Percentiles rank a stretch among this genome's conserved stretches.
These are phyloP conservation scores for Lachnellula hyalina DNA, from an alignment of 2,329 filamentous ascomycete genomes.

Conservation along the genomic window DNA sequence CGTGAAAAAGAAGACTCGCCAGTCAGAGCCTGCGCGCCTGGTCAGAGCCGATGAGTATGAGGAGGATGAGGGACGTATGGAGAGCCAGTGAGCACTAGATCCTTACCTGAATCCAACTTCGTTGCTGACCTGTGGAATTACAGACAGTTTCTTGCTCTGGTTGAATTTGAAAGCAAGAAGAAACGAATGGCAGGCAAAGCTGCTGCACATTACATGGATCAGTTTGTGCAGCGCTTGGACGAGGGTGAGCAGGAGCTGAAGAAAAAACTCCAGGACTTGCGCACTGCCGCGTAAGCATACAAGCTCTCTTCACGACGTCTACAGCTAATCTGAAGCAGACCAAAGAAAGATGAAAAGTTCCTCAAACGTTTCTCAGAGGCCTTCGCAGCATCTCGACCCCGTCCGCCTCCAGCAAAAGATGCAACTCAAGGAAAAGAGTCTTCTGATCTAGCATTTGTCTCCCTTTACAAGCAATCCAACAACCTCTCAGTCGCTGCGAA, in stretches of 20 bases:
- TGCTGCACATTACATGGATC: constrained; percentile 13
- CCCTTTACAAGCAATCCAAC: constrained; percentile 10
- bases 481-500: constrained; percentile 12
- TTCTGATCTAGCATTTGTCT: constrained; percentile 13
- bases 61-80: constrained; percentile 23
- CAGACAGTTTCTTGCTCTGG: constrained; percentile 22
- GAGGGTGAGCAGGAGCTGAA: constrained; percentile 13
- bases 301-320: background rate
- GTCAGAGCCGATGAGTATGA: constrained; percentile 22
- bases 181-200: constrained; percentile 18
- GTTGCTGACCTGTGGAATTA: background rate
- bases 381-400: constrained; percentile 17
- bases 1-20: constrained; percentile 18
- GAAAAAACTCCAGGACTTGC: constrained; percentile 7
- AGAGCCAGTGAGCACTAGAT: constrained; percentile 23
- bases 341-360: constrained; percentile 18
- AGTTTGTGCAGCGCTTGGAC: constrained; percentile 11
- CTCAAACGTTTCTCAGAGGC: constrained; percentile 15
- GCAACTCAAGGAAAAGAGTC: background rate
- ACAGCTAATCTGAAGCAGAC: constrained; percentile 8
- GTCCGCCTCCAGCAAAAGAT: constrained; percentile 1
- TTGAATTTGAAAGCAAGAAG: constrained; percentile 20
- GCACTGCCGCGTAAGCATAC: background rate
- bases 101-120: background rate
- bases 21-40: constrained; percentile 17